A percentile compares a stretch with the other conserved stretches of the same genome.
These are phyloP conservation scores for Aspergillus incahuasiensis DNA, from an alignment of 495 filamentous ascomycete species.

Conservation along the genomic window DNA sequence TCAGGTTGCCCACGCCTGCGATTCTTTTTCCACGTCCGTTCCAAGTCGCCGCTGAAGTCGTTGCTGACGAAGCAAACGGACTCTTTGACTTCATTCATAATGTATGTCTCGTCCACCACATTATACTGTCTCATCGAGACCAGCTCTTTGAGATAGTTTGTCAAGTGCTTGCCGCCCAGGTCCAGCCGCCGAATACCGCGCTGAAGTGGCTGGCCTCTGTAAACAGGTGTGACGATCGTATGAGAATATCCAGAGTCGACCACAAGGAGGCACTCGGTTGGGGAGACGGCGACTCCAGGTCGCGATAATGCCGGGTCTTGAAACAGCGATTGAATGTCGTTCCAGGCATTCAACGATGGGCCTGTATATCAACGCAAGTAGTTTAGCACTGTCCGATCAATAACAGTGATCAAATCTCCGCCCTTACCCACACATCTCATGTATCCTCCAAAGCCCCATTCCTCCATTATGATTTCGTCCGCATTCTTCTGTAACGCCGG, in stretches of 20 bases:
- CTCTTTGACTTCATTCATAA: slow-evolving; percentile 96
- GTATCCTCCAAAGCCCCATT: slow-evolving; percentile 91
- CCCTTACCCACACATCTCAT: slow-evolving; percentile 58
- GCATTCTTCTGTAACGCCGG: slow-evolving; percentile 77
- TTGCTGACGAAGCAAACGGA: slow-evolving; percentile 76
- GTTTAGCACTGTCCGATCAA: not conserved
- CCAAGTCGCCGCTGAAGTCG: slow-evolving; percentile 75
- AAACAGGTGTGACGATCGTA: slow-evolving; percentile 84
- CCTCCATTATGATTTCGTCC: slow-evolving; percentile 96
- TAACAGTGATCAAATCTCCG: not conserved
- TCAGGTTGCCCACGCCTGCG: slow-evolving; percentile 39
- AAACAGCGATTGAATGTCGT: slow-evolving; percentile 65
- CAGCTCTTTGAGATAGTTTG: slow-evolving; percentile 89
- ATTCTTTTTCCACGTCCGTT: slow-evolving; percentile 78
- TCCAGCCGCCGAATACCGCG: slow-evolving; percentile 80
- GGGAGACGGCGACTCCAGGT: slow-evolving; percentile 34
- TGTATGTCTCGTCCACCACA: slow-evolving; percentile 85
- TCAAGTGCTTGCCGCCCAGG: slow-evolving; percentile 86
- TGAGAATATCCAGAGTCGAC: slow-evolving; percentile 92
- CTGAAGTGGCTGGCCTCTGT: slow-evolving; percentile 76
- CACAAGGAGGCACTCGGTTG: slow-evolving; percentile 78
- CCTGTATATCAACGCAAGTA: slow-evolving; percentile 35
- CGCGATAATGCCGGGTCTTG: slow-evolving; percentile 35
- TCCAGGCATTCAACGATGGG: slow-evolving; percentile 77
- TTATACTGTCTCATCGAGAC: slow-evolving; percentile 89